Percentiles rank a stretch among this genome's conserved stretches.
These are phyloP conservation scores for Populus euphratica DNA, from an alignment of 345 rosid genomes.

Conservation along the genomic window DNA sequence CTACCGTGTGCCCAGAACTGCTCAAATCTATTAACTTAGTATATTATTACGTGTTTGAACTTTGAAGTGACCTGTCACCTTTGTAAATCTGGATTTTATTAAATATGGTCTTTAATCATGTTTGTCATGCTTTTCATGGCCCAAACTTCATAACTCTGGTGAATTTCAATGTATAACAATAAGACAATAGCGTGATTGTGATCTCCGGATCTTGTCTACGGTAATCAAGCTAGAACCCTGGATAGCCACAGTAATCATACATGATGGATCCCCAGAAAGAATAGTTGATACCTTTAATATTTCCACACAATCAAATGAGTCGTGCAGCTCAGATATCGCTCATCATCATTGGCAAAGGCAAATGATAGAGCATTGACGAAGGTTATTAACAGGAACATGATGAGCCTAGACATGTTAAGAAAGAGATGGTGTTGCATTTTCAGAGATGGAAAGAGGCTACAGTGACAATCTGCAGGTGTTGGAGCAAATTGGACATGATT, in stretches of 20 bases:
- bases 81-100: too few species aligned
- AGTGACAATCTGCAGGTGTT: not conserved
- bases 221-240: slow-evolving; percentile 26
- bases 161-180: not conserved
- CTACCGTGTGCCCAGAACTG: too few species aligned
- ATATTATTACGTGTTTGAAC: too few species aligned
- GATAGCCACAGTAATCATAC: slow-evolving; percentile 33
- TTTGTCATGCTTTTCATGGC: too few species aligned
- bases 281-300: slow-evolving; percentile 13
- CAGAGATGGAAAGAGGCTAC: not conserved
- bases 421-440: not conserved
- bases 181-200: not conserved
- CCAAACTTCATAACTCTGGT: too few species aligned
- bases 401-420: not conserved
- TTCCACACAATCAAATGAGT: slow-evolving; percentile 29
- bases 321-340: slow-evolving; percentile 17
- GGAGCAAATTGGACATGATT: not conserved
- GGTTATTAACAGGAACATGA: not conserved
- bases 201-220: not conserved
- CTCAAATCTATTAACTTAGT: too few species aligned
- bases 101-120: too few species aligned
- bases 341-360: not conserved
- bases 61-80: too few species aligned
- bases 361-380: not conserved
- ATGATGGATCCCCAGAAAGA: slow-evolving; percentile 31